Evolutionary conservation across 2,329 filamentous ascomycete species (phyloP), one percentile per base, ranked within the genome.

Genomic region (Ceratocystis diversiconidia): DNA sequence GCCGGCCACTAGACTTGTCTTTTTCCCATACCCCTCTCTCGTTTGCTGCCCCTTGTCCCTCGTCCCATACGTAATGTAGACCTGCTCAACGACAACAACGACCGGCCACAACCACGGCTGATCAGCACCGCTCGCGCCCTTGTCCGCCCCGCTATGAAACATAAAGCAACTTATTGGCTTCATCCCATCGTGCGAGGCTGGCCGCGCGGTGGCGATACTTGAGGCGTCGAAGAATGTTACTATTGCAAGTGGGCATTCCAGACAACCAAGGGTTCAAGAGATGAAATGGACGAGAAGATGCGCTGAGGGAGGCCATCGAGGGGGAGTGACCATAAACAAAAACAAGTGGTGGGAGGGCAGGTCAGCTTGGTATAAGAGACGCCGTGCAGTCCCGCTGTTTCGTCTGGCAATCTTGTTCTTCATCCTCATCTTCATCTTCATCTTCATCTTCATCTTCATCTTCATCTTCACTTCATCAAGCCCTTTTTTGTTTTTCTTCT

Each of bases 241-340:
- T 30, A 59, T 59, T 15, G n/a, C 55, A 59, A 36, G 55, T 36
- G 8, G 55, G 55, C 55, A 59, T 59, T 59, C 55, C 55, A 59
- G 55, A 15, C 28, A 7, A n/a, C 25, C 30, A 59, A 30, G 55
- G 15, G 55, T 4, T 32, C 55, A 15, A 30, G 15, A 17, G 28
- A 59, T 5, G 55, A 59, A 30, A 30, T 8, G 25, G 10, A 57
- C 19, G 5, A 5, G 25, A 28, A 12, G 48, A 52, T 52, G 48
- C 48, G 48, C 48, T 2, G 55, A 59, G 55, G 30, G 28, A 59
- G 55, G 19, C 12, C 8, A 7, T 15, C 19, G 50, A 55, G 19
- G 50, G 15, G 12, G 12, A 59, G 46, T 8, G 46, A 7, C 7
- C 25, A 59, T 59, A 59, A 59, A 59, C 55, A 59, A 59, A 59